Evolutionary conservation across 2,329 filamentous ascomycete species (phyloP).

Genomic region (Claviceps spartinae): DNA sequence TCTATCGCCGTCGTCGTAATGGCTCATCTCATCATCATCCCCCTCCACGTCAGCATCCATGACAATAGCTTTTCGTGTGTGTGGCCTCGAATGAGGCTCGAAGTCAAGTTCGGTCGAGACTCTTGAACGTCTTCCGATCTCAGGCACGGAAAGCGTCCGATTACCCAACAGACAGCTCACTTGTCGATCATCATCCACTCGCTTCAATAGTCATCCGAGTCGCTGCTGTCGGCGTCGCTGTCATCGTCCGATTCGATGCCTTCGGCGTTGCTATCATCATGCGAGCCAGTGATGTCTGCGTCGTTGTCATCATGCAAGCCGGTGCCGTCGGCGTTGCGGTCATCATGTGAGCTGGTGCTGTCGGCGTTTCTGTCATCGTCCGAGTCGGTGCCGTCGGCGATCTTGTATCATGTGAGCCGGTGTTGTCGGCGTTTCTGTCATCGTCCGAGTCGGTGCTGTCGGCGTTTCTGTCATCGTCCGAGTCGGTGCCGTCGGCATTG

Average conservation of each 20-base stretch:
- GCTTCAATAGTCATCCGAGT: constrained; percentile 23
- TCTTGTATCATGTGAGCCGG: too few species aligned
- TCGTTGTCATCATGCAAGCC: too few species aligned
- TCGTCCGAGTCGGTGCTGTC: too few species aligned
- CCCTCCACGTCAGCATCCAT: constrained; percentile 15
- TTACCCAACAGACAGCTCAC: neutral
- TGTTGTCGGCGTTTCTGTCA: too few species aligned
- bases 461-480: too few species aligned
- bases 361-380: too few species aligned
- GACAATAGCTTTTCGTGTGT: constrained; percentile 16
- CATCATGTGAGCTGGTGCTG: too few species aligned
- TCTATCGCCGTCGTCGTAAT: neutral
- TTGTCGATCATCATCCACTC: constrained; percentile 23
- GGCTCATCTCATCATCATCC: constrained; percentile 9
- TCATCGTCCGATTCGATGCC: neutral
- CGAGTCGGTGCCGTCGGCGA: too few species aligned
- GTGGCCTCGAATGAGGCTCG: constrained; percentile 4
- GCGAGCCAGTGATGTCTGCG: too few species aligned
- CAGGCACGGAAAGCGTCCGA: constrained; percentile 2
- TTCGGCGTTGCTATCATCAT: too few species aligned
- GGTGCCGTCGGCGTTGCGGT: too few species aligned
- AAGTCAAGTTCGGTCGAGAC: neutral
- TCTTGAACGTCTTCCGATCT: constrained; percentile 6
- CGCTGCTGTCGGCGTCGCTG: constrained; percentile 6
- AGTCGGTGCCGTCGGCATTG: too few species aligned